Evolutionary conservation across 768 basidiomycete genomes (phyloP).

Genomic region (Nidularia pulvinata): DNA sequence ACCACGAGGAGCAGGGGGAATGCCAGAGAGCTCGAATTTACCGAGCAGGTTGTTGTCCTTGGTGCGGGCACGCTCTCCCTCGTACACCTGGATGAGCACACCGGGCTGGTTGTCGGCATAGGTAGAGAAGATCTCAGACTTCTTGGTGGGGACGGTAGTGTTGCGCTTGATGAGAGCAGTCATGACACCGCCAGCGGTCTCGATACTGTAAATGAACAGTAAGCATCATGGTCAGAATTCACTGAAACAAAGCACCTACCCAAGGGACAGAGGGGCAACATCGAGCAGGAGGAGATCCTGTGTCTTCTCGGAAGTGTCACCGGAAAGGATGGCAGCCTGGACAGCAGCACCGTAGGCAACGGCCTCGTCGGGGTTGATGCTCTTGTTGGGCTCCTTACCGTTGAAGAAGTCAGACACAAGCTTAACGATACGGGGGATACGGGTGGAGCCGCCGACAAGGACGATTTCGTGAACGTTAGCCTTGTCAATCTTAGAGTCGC

Average conservation of each 20-base stretch:
- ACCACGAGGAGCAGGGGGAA: conserved; percentile 96
- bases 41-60: conserved; percentile 99
- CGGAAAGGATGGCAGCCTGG: conserved; percentile 96
- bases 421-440: conserved; percentile 97
- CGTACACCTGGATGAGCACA: conserved; percentile 97
- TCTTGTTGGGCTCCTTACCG: conserved; percentile 98
- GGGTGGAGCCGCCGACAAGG: conserved; percentile 96
- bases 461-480: conserved; percentile 95
- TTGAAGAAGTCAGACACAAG: conserved; percentile 99
- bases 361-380: conserved; percentile 99
- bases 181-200: conserved; percentile 99
- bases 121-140: conserved; percentile 98
- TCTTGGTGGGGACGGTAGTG: conserved; percentile 98
- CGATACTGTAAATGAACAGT: conserved; percentile 59
- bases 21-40: conserved; percentile 97
- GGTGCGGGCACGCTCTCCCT: conserved; percentile 97
- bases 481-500: conserved; percentile 99
- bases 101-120: conserved; percentile 99
- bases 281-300: conserved; percentile 96
- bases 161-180: conserved; percentile 98
- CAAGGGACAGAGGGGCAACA: conserved; percentile 86
- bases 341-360: conserved; percentile 99
- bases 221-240: conserved; percentile 26
- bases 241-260: conserved; percentile 26
- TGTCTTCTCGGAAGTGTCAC: conserved; percentile 98